Percentiles rank a stretch among this genome's conserved stretches.
Evolutionary conservation across 768 basidiomycete genomes (phyloP).

Genomic region (Serendipita sp.): DNA sequence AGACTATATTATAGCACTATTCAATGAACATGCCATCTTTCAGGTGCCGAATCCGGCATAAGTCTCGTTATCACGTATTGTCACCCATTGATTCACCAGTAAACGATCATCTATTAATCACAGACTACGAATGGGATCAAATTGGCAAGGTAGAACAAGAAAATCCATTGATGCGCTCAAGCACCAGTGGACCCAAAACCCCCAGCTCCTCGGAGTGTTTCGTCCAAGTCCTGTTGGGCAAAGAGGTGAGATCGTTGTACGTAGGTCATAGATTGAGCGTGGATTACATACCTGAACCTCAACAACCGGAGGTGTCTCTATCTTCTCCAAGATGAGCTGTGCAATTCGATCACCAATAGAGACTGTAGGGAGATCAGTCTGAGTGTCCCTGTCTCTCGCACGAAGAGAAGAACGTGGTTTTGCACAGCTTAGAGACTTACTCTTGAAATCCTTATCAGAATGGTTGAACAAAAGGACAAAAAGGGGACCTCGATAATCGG

Average conservation of each 20-base stretch:
- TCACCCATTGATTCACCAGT: no score
- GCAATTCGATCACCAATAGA: conserved; percentile 90
- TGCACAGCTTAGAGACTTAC: conserved; percentile 23
- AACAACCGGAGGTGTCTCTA: conserved; percentile 66
- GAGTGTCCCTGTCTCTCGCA: background rate
- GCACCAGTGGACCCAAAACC: conserved; percentile 92
- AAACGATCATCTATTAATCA: no score
- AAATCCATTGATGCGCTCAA: background rate
- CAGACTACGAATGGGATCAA: no score
- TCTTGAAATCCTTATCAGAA: conserved; percentile 75
- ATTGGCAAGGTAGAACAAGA: no score
- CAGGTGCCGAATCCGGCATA: no score
- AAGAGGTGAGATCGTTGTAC: background rate
- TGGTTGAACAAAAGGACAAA: conserved; percentile 89
- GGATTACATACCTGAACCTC: conserved; percentile 59
- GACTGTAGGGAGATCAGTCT: conserved; percentile 30
- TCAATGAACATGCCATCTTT: background rate
- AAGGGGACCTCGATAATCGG: conserved; percentile 85
- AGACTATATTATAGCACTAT: conserved; percentile 67
- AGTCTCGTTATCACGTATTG: no score
- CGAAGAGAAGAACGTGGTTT: background rate
- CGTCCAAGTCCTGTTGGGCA: conserved; percentile 51
- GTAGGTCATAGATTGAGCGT: background rate
- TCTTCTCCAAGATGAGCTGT: conserved; percentile 83
- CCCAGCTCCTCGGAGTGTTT: conserved; percentile 64